These are phyloP conservation scores for Cydonia oblonga DNA, from an alignment of 331 rosid species.

Conservation along the genomic window DNA sequence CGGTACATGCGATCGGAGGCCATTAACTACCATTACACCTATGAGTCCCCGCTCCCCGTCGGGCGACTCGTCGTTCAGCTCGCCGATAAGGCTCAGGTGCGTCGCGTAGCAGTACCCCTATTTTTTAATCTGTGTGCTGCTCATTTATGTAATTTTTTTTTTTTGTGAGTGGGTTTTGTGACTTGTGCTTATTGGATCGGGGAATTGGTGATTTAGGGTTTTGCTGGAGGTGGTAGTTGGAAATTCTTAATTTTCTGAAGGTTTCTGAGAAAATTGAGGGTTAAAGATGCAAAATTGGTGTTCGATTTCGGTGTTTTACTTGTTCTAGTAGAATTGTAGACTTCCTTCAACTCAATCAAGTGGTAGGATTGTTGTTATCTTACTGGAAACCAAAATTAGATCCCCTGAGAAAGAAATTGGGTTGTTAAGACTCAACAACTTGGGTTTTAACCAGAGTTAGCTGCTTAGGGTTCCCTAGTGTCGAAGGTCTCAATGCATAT, in stretches of 20 bases:
- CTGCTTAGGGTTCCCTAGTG: background rate
- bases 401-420: background rate
- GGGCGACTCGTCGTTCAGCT: conserved; percentile 96
- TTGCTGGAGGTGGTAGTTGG: background rate
- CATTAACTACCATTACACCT: conserved; percentile 70
- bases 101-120: background rate
- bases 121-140: background rate
- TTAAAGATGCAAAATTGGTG: background rate
- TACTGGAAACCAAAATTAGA: background rate
- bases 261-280: background rate
- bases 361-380: background rate
- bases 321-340: background rate
- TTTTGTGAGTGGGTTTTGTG: background rate
- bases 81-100: conserved; percentile 97
- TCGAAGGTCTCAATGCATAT: background rate
- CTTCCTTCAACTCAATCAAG: background rate
- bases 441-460: background rate
- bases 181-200: background rate
- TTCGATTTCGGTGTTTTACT: background rate
- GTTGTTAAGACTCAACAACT: background rate
- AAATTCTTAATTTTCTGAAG: background rate
- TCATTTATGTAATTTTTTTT: background rate
- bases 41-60: conserved; percentile 86
- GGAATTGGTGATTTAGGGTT: conserved; percentile 12
- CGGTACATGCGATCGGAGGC: conserved; percentile 92